Percentiles rank a stretch among this genome's conserved stretches.
phyloP scores from a whole-genome alignment of 2,329 filamentous ascomycete species.

The Aspergillus tamarii region DNA sequence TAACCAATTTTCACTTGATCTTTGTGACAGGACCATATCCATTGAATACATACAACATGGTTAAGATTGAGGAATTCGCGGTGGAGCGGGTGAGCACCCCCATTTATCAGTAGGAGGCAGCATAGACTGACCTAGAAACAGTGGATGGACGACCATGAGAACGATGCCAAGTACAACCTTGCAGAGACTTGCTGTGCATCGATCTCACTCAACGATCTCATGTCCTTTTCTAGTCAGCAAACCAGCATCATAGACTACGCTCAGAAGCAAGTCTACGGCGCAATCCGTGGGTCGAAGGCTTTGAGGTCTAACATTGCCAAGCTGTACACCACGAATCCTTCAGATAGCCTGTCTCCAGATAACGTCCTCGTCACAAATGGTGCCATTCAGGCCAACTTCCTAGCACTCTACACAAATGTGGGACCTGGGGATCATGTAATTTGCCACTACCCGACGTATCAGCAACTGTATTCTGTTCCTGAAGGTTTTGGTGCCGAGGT shows the following conservation, averaged over 20 bases:
- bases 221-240: constrained; percentile 54
- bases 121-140: constrained; percentile 28
- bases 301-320: constrained; percentile 35
- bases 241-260: constrained; percentile 27
- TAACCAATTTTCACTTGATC: background rate
- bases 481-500: constrained; percentile 75
- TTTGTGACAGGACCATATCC: background rate
- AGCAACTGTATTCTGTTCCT: constrained; percentile 79
- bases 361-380: constrained; percentile 77
- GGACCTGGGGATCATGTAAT: constrained; percentile 79
- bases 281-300: constrained; percentile 27
- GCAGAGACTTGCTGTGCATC: constrained; percentile 79
- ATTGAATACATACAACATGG: constrained; percentile 17
- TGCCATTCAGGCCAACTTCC: constrained; percentile 81
- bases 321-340: constrained; percentile 54
- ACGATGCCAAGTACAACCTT: constrained; percentile 65
- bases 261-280: constrained; percentile 32
- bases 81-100: constrained; percentile 22
- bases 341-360: constrained; percentile 55
- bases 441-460: constrained; percentile 84
- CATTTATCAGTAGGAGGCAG: background rate
- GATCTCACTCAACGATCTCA: constrained; percentile 70
- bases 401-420: constrained; percentile 74
- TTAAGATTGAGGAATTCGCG: constrained; percentile 23
- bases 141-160: constrained; percentile 62